Evolutionary conservation across 2,329 filamentous ascomycete genomes (phyloP).

Genomic region (Trichoderma sp.): DNA sequence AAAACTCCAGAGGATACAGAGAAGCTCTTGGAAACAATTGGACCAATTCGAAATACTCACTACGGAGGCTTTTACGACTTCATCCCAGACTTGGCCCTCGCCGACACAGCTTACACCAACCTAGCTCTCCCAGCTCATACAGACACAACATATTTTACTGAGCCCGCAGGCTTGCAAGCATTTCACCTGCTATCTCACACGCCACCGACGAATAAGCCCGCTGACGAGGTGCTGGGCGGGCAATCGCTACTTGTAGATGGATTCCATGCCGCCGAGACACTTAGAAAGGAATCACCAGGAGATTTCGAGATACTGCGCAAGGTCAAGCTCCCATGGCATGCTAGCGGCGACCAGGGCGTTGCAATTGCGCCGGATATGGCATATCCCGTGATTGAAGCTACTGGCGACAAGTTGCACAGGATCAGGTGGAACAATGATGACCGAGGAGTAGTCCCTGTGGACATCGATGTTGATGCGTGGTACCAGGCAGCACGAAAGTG

Average conservation of each 20-base stretch:
- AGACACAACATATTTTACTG: slow-evolving; percentile 94
- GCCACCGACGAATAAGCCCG: slow-evolving; percentile 42
- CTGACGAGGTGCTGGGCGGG: slow-evolving; percentile 59
- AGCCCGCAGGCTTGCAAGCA: slow-evolving; percentile 86
- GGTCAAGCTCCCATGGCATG: slow-evolving; percentile 71
- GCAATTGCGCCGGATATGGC: slow-evolving; percentile 71
- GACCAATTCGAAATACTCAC: slow-evolving; percentile 86
- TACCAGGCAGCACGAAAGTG: slow-evolving; percentile 79
- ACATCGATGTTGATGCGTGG: slow-evolving; percentile 60
- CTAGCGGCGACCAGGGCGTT: slow-evolving; percentile 85
- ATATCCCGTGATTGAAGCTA: slow-evolving; percentile 72
- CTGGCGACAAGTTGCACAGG: slow-evolving; percentile 50
- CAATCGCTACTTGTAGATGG: slow-evolving; percentile 83
- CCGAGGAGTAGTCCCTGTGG: slow-evolving; percentile 67
- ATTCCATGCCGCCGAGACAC: slow-evolving; percentile 67
- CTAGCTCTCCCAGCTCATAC: slow-evolving; percentile 82
- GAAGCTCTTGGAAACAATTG: slow-evolving; percentile 74
- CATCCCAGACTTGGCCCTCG: slow-evolving; percentile 80
- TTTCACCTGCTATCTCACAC: slow-evolving; percentile 83
- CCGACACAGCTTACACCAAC: slow-evolving; percentile 90
- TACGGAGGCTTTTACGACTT: slow-evolving; percentile 85
- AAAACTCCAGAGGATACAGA: slow-evolving; percentile 69
- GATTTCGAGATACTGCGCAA: slow-evolving; percentile 60
- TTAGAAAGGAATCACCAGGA: slow-evolving; percentile 54
- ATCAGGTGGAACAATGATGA: slow-evolving; percentile 96